Conservation (phyloP, 305 asterid genomes). For the Coffea humblotiana region DNA sequence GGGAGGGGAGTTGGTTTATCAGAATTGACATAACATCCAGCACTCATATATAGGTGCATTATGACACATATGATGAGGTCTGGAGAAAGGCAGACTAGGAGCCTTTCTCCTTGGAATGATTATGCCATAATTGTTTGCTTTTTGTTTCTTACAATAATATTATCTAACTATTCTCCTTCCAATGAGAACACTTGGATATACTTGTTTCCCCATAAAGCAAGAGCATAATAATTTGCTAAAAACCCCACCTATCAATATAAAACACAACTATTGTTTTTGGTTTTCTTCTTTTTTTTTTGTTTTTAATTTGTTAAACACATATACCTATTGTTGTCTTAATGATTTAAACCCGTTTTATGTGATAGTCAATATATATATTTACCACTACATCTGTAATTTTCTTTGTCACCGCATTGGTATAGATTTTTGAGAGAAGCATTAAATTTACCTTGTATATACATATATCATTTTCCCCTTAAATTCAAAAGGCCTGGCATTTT, state of each 20-base stretch:
- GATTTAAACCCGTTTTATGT: background rate
- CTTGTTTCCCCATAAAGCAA: slow-evolving; percentile 13
- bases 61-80: slow-evolving; percentile 67
- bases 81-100: slow-evolving; percentile 40
- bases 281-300: too few relatives aligned
- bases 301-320: too few relatives aligned
- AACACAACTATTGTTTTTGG: background rate
- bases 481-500: background rate
- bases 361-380: background rate
- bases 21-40: slow-evolving; percentile 12
- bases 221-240: slow-evolving; percentile 22
- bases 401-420: background rate
- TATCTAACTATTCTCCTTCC: slow-evolving; percentile 28
- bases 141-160: slow-evolving; percentile 35
- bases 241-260: slow-evolving; percentile 31
- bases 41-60: slow-evolving; percentile 40
- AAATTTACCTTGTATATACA: background rate
- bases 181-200: slow-evolving; percentile 25
- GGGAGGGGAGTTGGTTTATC: background rate
- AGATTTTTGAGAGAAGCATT: background rate
- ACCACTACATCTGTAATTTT: background rate
- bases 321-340: background rate
- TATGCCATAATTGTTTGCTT: slow-evolving; percentile 77
- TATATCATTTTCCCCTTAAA: background rate
- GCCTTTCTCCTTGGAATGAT: slow-evolving; percentile 78